Conservation (phyloP, 164 flowering plant species). For the Tinospora cordifolia region DNA sequence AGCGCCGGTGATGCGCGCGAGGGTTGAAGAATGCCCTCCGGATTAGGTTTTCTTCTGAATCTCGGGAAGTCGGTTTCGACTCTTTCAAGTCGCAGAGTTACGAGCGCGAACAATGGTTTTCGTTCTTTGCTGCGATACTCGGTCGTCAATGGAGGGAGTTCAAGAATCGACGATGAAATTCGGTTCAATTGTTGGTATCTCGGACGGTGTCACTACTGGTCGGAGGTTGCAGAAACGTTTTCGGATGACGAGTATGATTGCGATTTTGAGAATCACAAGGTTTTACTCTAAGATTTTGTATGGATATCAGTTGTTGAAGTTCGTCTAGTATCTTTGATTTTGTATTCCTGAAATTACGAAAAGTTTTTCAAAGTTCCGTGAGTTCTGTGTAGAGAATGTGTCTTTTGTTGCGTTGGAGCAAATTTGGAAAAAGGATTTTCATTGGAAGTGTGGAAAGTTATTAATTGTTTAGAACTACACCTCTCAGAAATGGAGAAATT, state of each 20-base stretch:
- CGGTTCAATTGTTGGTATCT: constrained; percentile 3
- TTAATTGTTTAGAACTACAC: too few species aligned
- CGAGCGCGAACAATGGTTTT: neutral
- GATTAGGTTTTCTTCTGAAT: constrained; percentile 27
- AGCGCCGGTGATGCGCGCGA: constrained; percentile 23
- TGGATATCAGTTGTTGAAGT: neutral
- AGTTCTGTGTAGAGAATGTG: too few species aligned
- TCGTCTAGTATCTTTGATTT: neutral
- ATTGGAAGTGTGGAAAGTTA: too few species aligned
- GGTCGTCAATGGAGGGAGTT: constrained; percentile 5
- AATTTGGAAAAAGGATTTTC: too few species aligned
- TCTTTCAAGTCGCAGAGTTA: neutral
- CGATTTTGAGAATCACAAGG: constrained; percentile 66
- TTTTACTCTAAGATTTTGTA: constrained; percentile 1
- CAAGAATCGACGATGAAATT: constrained; percentile 1
- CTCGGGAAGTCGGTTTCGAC: constrained; percentile 16
- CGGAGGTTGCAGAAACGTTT: constrained; percentile 77
- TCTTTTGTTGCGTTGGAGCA: too few species aligned
- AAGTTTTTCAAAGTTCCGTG: too few species aligned
- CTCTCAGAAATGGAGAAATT: too few species aligned
- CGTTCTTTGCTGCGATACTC: constrained; percentile 11
- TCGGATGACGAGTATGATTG: constrained; percentile 93
- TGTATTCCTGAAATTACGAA: too few species aligned
- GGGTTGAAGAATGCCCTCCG: constrained; percentile 27
- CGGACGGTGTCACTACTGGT: constrained; percentile 24